Evolutionary conservation across 1,284 basidiomycete species (phyloP).

Genomic region (Cryptococcus hybrid): DNA sequence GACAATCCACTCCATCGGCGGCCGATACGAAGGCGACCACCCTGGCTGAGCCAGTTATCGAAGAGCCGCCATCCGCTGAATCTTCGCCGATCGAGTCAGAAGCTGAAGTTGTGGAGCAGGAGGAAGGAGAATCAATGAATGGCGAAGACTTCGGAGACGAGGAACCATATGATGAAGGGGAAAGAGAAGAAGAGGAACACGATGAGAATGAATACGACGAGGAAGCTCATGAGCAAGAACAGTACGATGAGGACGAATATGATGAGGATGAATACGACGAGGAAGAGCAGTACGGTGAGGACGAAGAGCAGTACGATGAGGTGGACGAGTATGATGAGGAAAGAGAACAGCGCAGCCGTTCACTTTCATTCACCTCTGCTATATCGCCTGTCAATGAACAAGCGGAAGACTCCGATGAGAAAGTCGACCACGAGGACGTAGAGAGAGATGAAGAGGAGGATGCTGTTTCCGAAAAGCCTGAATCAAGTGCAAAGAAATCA

Average conservation of each 20-base stretch:
- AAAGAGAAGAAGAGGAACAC: slow-evolving; percentile 22
- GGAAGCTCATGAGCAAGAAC: slow-evolving; percentile 19
- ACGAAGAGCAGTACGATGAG: background rate
- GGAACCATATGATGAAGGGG: slow-evolving; percentile 12
- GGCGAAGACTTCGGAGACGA: slow-evolving; percentile 16
- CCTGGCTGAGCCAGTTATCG: background rate
- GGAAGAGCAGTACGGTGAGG: slow-evolving; percentile 5
- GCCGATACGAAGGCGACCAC: background rate
- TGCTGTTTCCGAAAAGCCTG: background rate
- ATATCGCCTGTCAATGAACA: slow-evolving; percentile 3
- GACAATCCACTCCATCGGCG: too few relatives aligned
- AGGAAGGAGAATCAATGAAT: slow-evolving; percentile 15
- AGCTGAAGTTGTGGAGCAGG: background rate
- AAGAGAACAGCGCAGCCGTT: slow-evolving; percentile 5
- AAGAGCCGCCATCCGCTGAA: background rate
- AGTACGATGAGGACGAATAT: slow-evolving; percentile 17
- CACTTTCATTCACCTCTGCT: background rate
- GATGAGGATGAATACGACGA: slow-evolving; percentile 19
- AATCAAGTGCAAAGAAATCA: slow-evolving; percentile 16
- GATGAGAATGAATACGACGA: slow-evolving; percentile 20
- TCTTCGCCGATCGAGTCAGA: background rate
- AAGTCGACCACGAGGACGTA: slow-evolving; percentile 8
- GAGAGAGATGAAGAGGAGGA: background rate
- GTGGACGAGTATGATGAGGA: background rate
- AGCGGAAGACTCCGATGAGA: slow-evolving; percentile 2